Percentiles rank a stretch among this genome's conserved stretches.
Conservation (phyloP, 257 asterid species). For the Petunia axillaris region DNA sequence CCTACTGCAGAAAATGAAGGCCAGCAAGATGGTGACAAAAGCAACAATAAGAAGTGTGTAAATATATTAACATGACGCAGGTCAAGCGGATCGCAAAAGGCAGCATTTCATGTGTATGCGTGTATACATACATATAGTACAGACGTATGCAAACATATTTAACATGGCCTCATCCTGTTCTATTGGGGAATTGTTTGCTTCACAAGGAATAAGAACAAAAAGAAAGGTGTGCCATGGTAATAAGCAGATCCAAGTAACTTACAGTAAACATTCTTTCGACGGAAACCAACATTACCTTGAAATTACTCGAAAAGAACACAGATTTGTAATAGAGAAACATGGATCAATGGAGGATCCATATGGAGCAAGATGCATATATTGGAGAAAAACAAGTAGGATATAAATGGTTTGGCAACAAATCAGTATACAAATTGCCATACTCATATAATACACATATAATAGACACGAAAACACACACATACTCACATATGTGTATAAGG, state of each 20-base stretch:
- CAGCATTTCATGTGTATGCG: background rate
- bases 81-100: background rate
- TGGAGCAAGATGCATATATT: too few relatives aligned
- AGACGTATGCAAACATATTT: background rate
- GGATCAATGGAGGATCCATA: background rate
- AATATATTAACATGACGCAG: background rate
- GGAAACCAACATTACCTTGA: background rate
- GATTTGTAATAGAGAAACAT: background rate
- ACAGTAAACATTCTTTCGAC: background rate
- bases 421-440: too few relatives aligned
- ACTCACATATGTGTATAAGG: too few relatives aligned
- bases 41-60: background rate
- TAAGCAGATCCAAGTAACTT: background rate
- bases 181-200: background rate
- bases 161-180: background rate
- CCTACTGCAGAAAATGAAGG: slow-evolving; percentile 1
- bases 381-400: too few relatives aligned
- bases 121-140: too few relatives aligned
- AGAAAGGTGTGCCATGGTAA: background rate
- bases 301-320: background rate
- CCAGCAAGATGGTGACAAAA: background rate
- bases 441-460: too few relatives aligned
- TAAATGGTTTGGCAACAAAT: too few relatives aligned
- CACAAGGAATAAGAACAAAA: slow-evolving; percentile 1
- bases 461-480: too few relatives aligned